Base-by-base conservation (phyloP, 768 basidiomycete genomes). In the Amyloporia xantha region DNA sequence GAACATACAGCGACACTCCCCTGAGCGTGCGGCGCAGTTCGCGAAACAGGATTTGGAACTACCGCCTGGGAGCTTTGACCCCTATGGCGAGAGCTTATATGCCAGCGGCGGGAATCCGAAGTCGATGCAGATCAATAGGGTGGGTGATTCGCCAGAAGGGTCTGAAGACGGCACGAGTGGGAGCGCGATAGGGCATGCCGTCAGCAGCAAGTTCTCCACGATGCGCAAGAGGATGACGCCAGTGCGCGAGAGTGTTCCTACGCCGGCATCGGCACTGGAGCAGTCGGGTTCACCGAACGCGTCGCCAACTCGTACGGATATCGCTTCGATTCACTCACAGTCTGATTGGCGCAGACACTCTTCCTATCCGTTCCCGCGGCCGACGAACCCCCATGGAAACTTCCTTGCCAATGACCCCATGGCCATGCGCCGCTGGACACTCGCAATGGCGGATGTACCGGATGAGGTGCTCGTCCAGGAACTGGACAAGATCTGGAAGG, bases 401-500 rank as follows among this genome's bases (percentile, higher is more conserved):
- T 59, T 41, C 33, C 47, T 50, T 11, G 48, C 55, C 26, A 48
- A 46, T 17, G 57, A 55, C 33, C 56, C 57, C n/a, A 44, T 41
- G 48, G 52, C 60, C 25, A 52, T 61, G 54, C 49, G 63, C 15
- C 48, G 64, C 25, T 66, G 64, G 64, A 66, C 64, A 4, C 49
- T 64, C 19, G 64, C 64, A 2, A 63, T 66, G 56, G 60, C 62
- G 26, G 65, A 65, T 37, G 64, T 64, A 3, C 56, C 64, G 7
- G 65, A 66, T 33, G 62, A 64, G 23, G 56, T 60, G 21, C 58
- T 66, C n/a, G 54, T 64, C 17, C 54, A 59, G 25, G 62, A 66
- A 41, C 55, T 66, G 6, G 64, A 66, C 47, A 46, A 53, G 19
- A 46, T 66, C 2, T 51, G 65, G 15, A 59, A 58, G 41, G 62